Conservation (phyloP, 1,284 basidiomycete genomes). For the Malassezia psittaci region DNA sequence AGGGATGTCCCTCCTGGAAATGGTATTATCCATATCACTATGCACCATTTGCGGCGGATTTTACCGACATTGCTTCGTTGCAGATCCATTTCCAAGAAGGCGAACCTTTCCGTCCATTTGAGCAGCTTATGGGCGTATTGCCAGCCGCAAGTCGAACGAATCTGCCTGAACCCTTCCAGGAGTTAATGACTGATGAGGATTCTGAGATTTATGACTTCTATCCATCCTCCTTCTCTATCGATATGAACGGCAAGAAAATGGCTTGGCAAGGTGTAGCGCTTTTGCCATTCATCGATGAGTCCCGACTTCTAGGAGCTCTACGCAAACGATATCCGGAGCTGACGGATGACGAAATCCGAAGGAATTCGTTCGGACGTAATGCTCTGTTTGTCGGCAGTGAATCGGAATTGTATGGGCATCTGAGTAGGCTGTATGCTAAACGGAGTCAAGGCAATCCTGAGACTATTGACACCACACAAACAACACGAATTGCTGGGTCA, state of each 20-base stretch:
- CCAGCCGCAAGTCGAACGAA: slow-evolving; percentile 80
- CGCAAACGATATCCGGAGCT: slow-evolving; percentile 62
- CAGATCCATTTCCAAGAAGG: slow-evolving; percentile 69
- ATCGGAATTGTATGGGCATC: slow-evolving; percentile 71
- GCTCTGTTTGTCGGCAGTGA: slow-evolving; percentile 75
- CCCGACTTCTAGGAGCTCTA: slow-evolving; percentile 64
- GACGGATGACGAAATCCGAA: slow-evolving; percentile 66
- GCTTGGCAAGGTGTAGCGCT: slow-evolving; percentile 96
- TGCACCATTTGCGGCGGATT: slow-evolving; percentile 94
- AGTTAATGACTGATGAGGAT: slow-evolving; percentile 72
- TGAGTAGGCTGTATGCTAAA: slow-evolving; percentile 77
- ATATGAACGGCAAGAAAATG: slow-evolving; percentile 99
- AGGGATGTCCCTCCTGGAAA: slow-evolving; percentile 89
- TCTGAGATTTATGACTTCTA: slow-evolving; percentile 97
- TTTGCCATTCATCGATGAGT: slow-evolving; percentile 87
- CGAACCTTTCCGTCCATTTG: slow-evolving; percentile 87
- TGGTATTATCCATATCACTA: slow-evolving; percentile 99
- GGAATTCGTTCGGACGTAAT: slow-evolving; percentile 78
- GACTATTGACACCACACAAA: slow-evolving; percentile 60
- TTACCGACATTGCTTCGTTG: slow-evolving; percentile 63
- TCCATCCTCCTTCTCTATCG: slow-evolving; percentile 80
- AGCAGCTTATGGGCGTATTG: slow-evolving; percentile 96
- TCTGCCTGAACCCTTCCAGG: slow-evolving; percentile 75
- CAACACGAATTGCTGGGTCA: slow-evolving; percentile 68
- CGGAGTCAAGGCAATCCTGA: slow-evolving; percentile 54